phyloP scores from a whole-genome alignment of 768 basidiomycete genomes.

The Suillus plorans region DNA sequence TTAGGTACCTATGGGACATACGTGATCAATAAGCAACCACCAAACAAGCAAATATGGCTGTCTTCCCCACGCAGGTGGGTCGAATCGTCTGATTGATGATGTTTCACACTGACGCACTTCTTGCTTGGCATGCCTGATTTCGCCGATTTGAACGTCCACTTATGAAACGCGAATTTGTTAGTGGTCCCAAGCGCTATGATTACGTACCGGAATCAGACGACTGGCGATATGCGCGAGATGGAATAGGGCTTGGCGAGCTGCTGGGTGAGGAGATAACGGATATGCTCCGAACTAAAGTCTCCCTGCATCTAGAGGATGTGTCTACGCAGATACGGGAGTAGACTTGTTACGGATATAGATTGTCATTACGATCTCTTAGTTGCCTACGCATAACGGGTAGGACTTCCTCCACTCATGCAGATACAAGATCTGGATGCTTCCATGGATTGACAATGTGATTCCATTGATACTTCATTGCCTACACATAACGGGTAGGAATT shows the following conservation, averaged over 20 bases:
- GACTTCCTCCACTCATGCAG: conserved; percentile 10
- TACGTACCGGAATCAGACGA: conserved; percentile 52
- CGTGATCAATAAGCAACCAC: conserved; percentile 96
- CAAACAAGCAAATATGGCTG: conserved; percentile 96
- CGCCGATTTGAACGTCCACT: conserved; percentile 7
- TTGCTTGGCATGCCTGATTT: background rate
- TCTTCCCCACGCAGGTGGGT: conserved; percentile 82
- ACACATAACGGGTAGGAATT: background rate
- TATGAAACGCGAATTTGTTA: conserved; percentile 29
- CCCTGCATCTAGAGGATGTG: conserved; percentile 28
- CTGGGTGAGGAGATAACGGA: conserved; percentile 68
- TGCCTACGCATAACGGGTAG: background rate
- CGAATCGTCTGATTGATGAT: background rate
- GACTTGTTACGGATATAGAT: conserved; percentile 2
- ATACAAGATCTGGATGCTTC: conserved; percentile 5
- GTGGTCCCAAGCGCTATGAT: conserved; percentile 93
- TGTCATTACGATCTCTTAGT: background rate
- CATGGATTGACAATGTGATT: background rate
- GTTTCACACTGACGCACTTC: conserved; percentile 7
- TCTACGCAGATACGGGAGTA: conserved; percentile 23
- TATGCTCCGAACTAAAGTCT: conserved; percentile 36
- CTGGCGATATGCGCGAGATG: conserved; percentile 81
- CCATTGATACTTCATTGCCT: background rate
- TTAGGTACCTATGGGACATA: conserved; percentile 82
- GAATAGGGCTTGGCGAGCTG: conserved; percentile 54